phyloP scores from a whole-genome alignment of 805 yeast genomes.

The Candida khao-thaluensis region DNA sequence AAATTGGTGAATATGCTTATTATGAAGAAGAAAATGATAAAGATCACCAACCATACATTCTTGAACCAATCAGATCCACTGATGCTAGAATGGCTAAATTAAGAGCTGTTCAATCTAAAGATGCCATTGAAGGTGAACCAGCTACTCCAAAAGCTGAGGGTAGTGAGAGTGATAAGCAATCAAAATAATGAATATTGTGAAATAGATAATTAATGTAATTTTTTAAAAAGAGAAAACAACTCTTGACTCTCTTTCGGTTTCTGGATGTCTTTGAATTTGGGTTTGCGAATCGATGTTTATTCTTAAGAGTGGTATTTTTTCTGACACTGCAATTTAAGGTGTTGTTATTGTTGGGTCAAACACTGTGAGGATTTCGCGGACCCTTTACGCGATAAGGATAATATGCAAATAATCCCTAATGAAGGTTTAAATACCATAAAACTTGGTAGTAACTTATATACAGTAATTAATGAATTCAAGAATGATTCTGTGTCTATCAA shows the following conservation, averaged over 20 bases:
- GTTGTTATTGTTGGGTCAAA: no score
- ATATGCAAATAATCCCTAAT: conserved; percentile 29
- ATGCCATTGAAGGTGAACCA: conserved; percentile 14
- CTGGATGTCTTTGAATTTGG: no score
- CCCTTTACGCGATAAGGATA: background rate
- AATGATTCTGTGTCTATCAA: conserved; percentile 23
- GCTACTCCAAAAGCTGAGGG: conserved; percentile 18
- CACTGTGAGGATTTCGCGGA: background rate
- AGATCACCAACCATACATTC: conserved; percentile 47
- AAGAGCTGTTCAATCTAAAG: conserved; percentile 23
- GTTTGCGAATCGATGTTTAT: no score
- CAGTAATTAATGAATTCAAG: conserved; percentile 26
- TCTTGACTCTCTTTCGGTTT: no score
- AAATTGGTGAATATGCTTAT: conserved; percentile 87
- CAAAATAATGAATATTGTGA: conserved; percentile 9
- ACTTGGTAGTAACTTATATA: conserved; percentile 31
- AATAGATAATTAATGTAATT: conserved; percentile 3
- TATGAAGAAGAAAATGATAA: conserved; percentile 47
- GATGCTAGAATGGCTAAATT: conserved; percentile 38
- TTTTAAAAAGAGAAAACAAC: no score
- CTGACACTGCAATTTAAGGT: no score
- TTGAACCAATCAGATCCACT: conserved; percentile 75
- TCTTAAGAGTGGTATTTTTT: no score
- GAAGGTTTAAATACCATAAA: conserved; percentile 31
- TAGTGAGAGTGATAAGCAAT: conserved; percentile 16